These are phyloP conservation scores for Phialocephala sp. DNA, from an alignment of 2,329 filamentous ascomycete species.

Conservation along the genomic window DNA sequence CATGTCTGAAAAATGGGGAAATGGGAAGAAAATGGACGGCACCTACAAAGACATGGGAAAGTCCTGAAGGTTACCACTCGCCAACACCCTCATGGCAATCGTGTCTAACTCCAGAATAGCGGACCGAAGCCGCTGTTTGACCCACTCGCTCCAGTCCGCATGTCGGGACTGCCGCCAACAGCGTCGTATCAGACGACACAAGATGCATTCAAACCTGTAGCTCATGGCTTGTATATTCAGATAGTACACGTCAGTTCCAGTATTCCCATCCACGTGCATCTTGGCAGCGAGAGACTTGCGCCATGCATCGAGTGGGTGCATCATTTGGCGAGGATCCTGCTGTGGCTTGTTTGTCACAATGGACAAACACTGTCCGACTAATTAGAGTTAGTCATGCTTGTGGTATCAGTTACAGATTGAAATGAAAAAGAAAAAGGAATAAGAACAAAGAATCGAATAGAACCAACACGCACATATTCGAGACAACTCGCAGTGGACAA, in stretches of 20 bases:
- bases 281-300: conserved; percentile 19
- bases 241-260: conserved; percentile 22
- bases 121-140: conserved; percentile 18
- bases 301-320: conserved; percentile 19
- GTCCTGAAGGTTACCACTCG: conserved; percentile 18
- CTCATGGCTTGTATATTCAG: conserved; percentile 19
- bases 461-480: conserved; percentile 17
- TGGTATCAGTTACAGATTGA: conserved; percentile 17
- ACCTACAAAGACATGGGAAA: conserved; percentile 20
- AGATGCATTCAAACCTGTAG: conserved; percentile 21
- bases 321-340: conserved; percentile 21
- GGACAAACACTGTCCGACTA: conserved; percentile 19
- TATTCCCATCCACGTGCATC: conserved; percentile 20
- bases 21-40: conserved; percentile 17
- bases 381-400: conserved; percentile 20
- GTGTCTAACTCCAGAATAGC: conserved; percentile 19
- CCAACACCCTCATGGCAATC: conserved; percentile 18
- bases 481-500: conserved; percentile 20
- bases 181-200: conserved; percentile 19
- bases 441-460: conserved; percentile 16
- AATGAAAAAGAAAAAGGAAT: conserved; percentile 9
- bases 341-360: conserved; percentile 21
- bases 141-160: conserved; percentile 20
- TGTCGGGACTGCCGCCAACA: conserved; percentile 17
- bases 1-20: neutral